Evolutionary conservation across 768 basidiomycete species (phyloP).

Genomic region (Solioccasus polychromus): DNA sequence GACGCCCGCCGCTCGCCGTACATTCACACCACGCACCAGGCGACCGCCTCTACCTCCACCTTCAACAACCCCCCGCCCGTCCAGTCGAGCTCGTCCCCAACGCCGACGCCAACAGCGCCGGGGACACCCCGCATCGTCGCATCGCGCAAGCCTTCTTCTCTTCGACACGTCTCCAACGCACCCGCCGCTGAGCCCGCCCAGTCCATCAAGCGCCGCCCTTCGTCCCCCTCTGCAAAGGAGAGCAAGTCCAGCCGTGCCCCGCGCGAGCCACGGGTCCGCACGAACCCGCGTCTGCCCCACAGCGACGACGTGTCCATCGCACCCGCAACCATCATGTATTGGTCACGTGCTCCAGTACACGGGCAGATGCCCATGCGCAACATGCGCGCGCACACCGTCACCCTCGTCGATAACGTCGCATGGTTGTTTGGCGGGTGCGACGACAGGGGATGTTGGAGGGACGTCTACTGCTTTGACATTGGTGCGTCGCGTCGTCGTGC

Average conservation of each 20-base stretch:
- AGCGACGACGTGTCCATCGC: slow-evolving; percentile 55
- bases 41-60: slow-evolving; percentile 35
- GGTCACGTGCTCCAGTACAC: slow-evolving; percentile 81
- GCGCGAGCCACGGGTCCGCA: slow-evolving; percentile 38
- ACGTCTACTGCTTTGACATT: slow-evolving; percentile 83
- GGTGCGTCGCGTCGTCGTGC: slow-evolving; percentile 40
- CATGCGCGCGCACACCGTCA: slow-evolving; percentile 82
- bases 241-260: slow-evolving; percentile 6
- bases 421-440: slow-evolving; percentile 94
- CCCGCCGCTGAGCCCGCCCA: slow-evolving; percentile 25
- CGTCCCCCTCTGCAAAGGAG: slow-evolving; percentile 30
- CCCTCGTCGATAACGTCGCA: slow-evolving; percentile 74
- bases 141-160: slow-evolving; percentile 31
- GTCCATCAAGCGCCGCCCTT: slow-evolving; percentile 23
- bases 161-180: slow-evolving; percentile 30
- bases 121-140: slow-evolving; percentile 26
- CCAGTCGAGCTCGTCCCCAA: slow-evolving; percentile 7
- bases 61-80: slow-evolving; percentile 25
- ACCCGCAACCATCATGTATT: slow-evolving; percentile 78
- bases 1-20: slow-evolving; percentile 34
- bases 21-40: slow-evolving; percentile 33
- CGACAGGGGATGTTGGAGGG: slow-evolving; percentile 67
- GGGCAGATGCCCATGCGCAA: slow-evolving; percentile 62
- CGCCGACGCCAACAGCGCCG: slow-evolving; percentile 17
- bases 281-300: slow-evolving; percentile 59